A percentile compares a stretch with the other conserved stretches of the same genome.
Conservation (phyloP, 2,329 filamentous ascomycete species). For the Ramichloridium luteum region DNA sequence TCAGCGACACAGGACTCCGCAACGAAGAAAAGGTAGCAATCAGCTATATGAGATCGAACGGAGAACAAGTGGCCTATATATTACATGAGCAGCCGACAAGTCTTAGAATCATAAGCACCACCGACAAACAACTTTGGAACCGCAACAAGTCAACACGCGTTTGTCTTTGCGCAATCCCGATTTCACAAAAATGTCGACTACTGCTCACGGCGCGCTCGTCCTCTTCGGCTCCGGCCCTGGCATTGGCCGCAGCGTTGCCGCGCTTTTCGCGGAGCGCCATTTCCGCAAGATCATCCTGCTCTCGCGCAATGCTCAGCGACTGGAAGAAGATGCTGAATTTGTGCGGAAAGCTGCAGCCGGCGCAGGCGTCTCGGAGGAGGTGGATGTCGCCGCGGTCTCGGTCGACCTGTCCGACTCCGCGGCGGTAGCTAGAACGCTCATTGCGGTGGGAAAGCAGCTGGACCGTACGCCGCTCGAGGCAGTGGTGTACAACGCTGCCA, state of each 20-base stretch:
- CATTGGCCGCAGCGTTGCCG: conserved; percentile 18
- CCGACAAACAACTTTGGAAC: too few relatives aligned
- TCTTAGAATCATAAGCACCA: too few relatives aligned
- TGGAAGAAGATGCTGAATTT: conserved; percentile 15
- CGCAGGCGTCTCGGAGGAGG: too few relatives aligned
- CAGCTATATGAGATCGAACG: too few relatives aligned
- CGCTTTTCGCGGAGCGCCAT: conserved; percentile 17
- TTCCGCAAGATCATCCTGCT: conserved; percentile 18
- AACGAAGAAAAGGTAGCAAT: too few relatives aligned
- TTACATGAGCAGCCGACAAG: too few relatives aligned
- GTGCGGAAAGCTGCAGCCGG: conserved; percentile 8
- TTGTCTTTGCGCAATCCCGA: too few relatives aligned
- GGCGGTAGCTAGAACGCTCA: conserved; percentile 27
- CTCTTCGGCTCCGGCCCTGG: conserved; percentile 22
- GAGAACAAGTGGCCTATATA: too few relatives aligned
- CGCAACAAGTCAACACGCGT: too few relatives aligned
- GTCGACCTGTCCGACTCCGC: conserved; percentile 32
- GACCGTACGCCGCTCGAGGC: conserved; percentile 28
- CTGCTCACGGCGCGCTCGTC: conserved; percentile 15
- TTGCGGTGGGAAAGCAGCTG: conserved; percentile 28
- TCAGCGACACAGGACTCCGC: too few relatives aligned
- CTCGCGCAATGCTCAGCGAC: conserved; percentile 13
- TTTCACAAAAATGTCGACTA: too few relatives aligned
- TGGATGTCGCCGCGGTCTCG: conserved; percentile 28
- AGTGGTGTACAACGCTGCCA: conserved; percentile 40